phyloP scores from a whole-genome alignment of 805 yeast species.

The Kuraishia piskuri region DNA sequence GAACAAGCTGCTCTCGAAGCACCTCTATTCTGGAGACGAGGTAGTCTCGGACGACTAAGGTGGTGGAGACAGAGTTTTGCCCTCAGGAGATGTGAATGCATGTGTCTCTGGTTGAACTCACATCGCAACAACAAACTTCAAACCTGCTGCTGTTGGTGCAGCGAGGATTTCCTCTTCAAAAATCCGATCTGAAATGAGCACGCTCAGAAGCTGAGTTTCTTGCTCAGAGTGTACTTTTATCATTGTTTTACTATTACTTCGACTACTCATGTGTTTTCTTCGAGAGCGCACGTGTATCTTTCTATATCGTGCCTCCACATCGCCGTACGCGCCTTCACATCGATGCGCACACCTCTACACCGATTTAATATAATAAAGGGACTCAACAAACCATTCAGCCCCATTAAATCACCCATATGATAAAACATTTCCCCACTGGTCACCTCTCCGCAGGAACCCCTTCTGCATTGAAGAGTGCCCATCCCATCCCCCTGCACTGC shows the following conservation, averaged over 20 bases:
- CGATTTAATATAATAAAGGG: too few relatives aligned
- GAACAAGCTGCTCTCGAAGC: conserved; percentile 46
- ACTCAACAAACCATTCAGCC: too few relatives aligned
- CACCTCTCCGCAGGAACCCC: not conserved
- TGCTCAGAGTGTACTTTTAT: not conserved
- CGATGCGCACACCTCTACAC: not conserved
- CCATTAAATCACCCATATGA: too few relatives aligned
- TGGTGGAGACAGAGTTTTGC: not conserved
- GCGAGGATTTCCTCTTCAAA: not conserved
- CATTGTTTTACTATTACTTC: not conserved
- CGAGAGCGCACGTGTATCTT: not conserved
- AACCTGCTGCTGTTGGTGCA: not conserved
- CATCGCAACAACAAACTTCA: not conserved
- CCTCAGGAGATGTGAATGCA: not conserved
- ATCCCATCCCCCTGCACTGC: not conserved
- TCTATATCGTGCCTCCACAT: not conserved
- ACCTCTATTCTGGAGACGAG: conserved; percentile 31
- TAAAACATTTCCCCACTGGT: too few relatives aligned
- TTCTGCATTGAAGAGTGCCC: not conserved
- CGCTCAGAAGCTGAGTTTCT: not conserved
- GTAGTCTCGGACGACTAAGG: not conserved
- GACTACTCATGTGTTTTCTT: too few relatives aligned
- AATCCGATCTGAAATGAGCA: not conserved
- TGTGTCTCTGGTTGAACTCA: not conserved
- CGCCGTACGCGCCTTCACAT: not conserved